Base-by-base conservation (phyloP, 257 asterid genomes). In the Paulownia fortunei region DNA sequence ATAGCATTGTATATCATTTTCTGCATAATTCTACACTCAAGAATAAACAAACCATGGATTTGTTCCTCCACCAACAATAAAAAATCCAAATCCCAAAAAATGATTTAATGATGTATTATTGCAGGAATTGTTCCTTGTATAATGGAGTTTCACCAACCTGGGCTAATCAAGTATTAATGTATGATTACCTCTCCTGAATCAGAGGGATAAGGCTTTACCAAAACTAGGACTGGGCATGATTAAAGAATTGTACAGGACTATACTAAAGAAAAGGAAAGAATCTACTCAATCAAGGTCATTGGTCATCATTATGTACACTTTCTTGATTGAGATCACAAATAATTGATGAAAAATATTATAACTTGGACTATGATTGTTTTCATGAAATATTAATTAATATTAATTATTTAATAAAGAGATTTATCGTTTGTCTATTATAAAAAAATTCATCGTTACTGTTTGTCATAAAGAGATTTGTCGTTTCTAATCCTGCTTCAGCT, bases 221-320 rank as follows among this genome's bases (percentile, higher is more conserved):
- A 71, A 47, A 67, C 79, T 37, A 64, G 42, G 72, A 61, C 52
- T 76, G 49, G 56, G 44, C 70, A 85, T 81, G 76, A 83, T 85
- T 83, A 83, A 74, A 83, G 26, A 54, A 42, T 52, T 75, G 75
- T 42, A 70, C 60, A 72, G 19, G 78, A 72, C 44, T 34, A 75
- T 76, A 11, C 21, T 19, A 26, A 82, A 44, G 63, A 74, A 69
- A 74, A 77, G 16, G 60, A 76, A 82, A 52, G 69, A 81, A 79
- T 79, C 70, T 72, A 76, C 80, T 68, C 80, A 59, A 69, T 73
- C 78, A 46, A 55, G 64, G 71, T 55, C 73, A 72, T 75, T 74
- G 83, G 72, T 47, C 3, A 30, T 30, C 72, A n/a, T n/a, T n/a
- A n/a, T n/a, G n/a, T n/a, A n/a, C n/a, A n/a, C n/a, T n/a, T n/a